Percentiles rank a stretch among this genome's conserved stretches.
Conservation (phyloP, 139 green algal species). For the Chlorella sp. region DNA sequence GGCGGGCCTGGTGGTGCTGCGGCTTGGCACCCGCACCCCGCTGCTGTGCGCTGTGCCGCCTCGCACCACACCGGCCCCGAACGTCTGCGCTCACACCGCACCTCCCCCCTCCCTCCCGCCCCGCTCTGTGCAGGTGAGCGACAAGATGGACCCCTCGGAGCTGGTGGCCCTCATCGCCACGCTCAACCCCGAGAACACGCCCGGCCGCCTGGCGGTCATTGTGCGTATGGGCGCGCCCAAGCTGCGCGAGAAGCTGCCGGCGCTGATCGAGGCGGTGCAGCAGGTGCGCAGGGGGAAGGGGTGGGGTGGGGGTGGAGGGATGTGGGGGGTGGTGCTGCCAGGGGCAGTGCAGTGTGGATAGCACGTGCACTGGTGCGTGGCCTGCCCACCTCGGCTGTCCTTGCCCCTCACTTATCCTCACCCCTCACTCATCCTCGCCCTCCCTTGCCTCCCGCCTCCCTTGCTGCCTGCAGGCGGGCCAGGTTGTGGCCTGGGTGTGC, state of each 20-base stretch:
- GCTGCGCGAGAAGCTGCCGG: slow-evolving; percentile 81
- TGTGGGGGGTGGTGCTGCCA: not conserved
- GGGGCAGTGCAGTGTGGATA: not conserved
- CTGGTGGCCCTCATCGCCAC: slow-evolving; percentile 89
- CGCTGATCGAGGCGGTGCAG: slow-evolving; percentile 76
- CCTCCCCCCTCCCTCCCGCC: not conserved
- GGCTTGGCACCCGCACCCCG: no score
- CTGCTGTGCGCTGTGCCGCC: not conserved
- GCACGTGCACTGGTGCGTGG: not conserved
- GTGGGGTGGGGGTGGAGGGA: not conserved
- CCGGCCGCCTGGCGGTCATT: slow-evolving; percentile 93
- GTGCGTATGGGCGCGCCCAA: slow-evolving; percentile 96
- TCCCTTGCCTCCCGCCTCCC: not conserved
- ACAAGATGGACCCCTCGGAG: slow-evolving; percentile 95
- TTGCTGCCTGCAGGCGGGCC: slow-evolving; percentile 45
- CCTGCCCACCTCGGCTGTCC: not conserved
- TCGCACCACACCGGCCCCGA: no score
- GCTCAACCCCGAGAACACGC: slow-evolving; percentile 96
- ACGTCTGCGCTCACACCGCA: not conserved
- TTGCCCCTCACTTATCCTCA: not conserved
- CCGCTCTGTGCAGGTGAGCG: slow-evolving; percentile 65
- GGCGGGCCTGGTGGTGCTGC: no score
- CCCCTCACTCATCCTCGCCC: not conserved
- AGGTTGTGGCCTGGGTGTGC: slow-evolving; percentile 95
- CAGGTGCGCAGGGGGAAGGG: not conserved